These are phyloP conservation scores for Mycena albidolilacea DNA, from an alignment of 768 basidiomycete genomes.

Conservation along the genomic window DNA sequence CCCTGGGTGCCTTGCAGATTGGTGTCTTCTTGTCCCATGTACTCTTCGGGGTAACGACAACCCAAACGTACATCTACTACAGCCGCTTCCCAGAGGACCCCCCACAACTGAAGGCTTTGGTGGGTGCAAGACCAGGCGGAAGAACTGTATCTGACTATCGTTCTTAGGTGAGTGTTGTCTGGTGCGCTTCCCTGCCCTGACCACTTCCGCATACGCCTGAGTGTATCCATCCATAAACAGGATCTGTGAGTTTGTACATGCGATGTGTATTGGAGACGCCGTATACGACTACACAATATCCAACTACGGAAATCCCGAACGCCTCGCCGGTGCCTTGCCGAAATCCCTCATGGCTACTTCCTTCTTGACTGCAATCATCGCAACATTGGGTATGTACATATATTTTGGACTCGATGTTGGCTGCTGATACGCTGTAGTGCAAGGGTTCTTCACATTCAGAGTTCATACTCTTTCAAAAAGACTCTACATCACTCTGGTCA, in stretches of 20 bases:
- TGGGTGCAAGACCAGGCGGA: not conserved
- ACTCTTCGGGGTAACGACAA: not conserved
- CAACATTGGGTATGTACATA: not conserved
- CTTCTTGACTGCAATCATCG: not conserved
- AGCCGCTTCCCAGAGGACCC: not conserved
- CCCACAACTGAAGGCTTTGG: not conserved
- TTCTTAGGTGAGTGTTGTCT: conserved; percentile 15
- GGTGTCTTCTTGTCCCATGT: not conserved
- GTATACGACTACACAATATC: conserved; percentile 9
- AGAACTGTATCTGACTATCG: not conserved
- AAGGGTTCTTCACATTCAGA: conserved; percentile 1
- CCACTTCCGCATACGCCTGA: no score
- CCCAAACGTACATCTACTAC: not conserved
- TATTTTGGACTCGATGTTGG: not conserved
- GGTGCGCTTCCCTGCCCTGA: not conserved
- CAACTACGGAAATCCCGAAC: not conserved
- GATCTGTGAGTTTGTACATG: not conserved
- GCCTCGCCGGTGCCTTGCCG: not conserved
- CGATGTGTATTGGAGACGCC: not conserved
- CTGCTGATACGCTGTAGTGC: not conserved
- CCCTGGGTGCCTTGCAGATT: not conserved
- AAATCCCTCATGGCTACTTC: not conserved
- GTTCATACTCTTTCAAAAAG: not conserved
- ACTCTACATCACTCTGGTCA: not conserved
- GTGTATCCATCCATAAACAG: not conserved